phyloP scores from a whole-genome alignment of 805 yeast species.

The Groenewaldozyma salmanticensis region DNA sequence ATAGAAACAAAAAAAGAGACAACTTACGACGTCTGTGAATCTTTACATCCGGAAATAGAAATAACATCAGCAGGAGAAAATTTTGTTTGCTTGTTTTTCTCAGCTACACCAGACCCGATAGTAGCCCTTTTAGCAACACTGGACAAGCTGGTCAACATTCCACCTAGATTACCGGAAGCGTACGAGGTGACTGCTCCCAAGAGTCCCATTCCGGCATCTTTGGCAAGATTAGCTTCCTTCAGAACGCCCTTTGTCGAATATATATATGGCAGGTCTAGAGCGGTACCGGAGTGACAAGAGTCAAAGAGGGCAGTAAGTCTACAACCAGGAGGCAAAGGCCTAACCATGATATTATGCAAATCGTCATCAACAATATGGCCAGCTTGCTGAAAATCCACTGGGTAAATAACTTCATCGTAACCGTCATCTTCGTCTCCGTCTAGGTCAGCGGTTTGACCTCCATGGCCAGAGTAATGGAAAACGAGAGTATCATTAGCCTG shows the following conservation, averaged over 20 bases:
- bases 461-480: conserved; percentile 83
- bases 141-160: conserved; percentile 34
- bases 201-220: conserved; percentile 64
- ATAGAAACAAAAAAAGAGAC: too few species aligned
- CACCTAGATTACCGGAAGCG: conserved; percentile 48
- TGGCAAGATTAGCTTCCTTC: conserved; percentile 70
- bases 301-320: conserved; percentile 74
- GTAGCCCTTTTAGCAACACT: conserved; percentile 27
- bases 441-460: conserved; percentile 60
- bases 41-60: conserved; percentile 73
- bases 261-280: conserved; percentile 65
- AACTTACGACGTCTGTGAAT: conserved; percentile 53
- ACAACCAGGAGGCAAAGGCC: conserved; percentile 60
- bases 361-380: conserved; percentile 70
- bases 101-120: conserved; percentile 28
- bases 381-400: conserved; percentile 55
- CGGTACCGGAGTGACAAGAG: conserved; percentile 82
- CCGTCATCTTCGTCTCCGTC: conserved; percentile 74
- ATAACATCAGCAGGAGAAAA: conserved; percentile 71
- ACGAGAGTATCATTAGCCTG: conserved; percentile 68
- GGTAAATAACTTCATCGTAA: conserved; percentile 61
- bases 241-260: conserved; percentile 78
- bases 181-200: conserved; percentile 50
- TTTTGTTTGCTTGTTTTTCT: conserved; percentile 43
- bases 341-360: conserved; percentile 63